Base-by-base conservation (phyloP, 306 rosid species). In the Canavalia ensiformis region DNA sequence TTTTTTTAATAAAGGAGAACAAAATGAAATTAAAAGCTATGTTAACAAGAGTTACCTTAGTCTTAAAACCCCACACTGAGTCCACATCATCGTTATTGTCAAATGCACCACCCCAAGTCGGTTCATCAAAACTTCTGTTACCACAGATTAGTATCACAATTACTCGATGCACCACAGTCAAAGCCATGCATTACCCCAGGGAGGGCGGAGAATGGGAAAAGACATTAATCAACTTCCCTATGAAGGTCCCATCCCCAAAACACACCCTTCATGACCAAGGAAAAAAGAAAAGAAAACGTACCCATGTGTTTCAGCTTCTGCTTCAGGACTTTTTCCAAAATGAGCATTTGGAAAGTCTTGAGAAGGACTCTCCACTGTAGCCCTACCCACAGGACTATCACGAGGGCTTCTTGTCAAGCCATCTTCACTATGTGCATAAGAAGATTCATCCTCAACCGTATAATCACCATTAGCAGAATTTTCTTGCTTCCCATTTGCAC, bases 101-200 rank as follows among this genome's bases (percentile, higher is more conserved):
- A 69, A 91, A 95, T 76, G 90, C 90, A 68, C 98, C 93, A 68
- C 98, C 93, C 99, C 97, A 95, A 52, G 95, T 76, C 1, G 97
- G 87, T 62, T 95, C 97, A 81, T 93, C 97, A 81, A 93, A 95
- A 82, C 90, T 82, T 82, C 95, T 93, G 97, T 18, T 62, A 67
- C 39, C 85, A 66, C 31, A 80, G 68, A 79, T 72, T 81, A 82
- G 74, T 58, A 33, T 54, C 73, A 84, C 57, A 72, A 12, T 74
- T 63, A 87, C 57, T 65, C 86, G 55, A 74, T 29, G 75, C 68
- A 58, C 34, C 67, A 76, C 49, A 81, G 12, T 60, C 33, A 79
- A 60, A 79, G 44, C 66, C 57, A 62, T 4, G 37, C 68, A 82
- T 45, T 46, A 62, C 25, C 25, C 25, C 7, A 45, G 55, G 66